A percentile compares a stretch with the other conserved stretches of the same genome.
These are phyloP conservation scores for Anisodus acutangulus DNA, from an alignment of 257 asterid genomes.

Conservation along the genomic window DNA sequence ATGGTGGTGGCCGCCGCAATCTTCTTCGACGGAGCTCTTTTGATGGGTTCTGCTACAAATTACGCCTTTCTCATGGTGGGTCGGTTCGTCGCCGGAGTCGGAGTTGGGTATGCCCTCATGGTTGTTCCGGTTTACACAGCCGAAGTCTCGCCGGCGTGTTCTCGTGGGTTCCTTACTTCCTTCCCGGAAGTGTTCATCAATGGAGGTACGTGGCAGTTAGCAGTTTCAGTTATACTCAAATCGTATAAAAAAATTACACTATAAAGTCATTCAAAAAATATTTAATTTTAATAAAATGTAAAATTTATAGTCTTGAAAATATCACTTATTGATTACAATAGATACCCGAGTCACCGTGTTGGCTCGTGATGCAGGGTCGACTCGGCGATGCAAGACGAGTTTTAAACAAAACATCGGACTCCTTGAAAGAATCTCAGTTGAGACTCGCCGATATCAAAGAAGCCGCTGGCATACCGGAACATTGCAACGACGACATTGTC, in stretches of 20 bases:
- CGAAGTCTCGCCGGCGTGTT: slow-evolving; percentile 90
- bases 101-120: slow-evolving; percentile 94
- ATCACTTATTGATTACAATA: no score
- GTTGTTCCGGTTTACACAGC: slow-evolving; percentile 95
- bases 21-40: slow-evolving; percentile 78
- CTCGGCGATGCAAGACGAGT: slow-evolving; percentile 73
- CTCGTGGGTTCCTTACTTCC: slow-evolving; percentile 86
- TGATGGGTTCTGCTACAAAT: slow-evolving; percentile 87
- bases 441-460: slow-evolving; percentile 66
- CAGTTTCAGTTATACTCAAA: not conserved
- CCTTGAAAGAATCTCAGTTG: slow-evolving; percentile 55
- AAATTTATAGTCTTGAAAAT: not conserved
- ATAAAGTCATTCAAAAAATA: no score
- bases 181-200: slow-evolving; percentile 95
- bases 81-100: slow-evolving; percentile 82
- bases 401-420: slow-evolving; percentile 73
- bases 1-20: slow-evolving; percentile 80
- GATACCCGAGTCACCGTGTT: slow-evolving; percentile 80
- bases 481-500: slow-evolving; percentile 63
- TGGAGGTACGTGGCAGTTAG: slow-evolving; percentile 47
- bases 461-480: slow-evolving; percentile 72
- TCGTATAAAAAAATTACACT: no score
- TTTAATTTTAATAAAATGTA: no score
- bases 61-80: slow-evolving; percentile 85
- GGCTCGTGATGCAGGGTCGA: slow-evolving; percentile 92